These are phyloP conservation scores for Annulohypoxylon truncatum DNA, from an alignment of 2,329 filamentous ascomycete genomes.

Conservation along the genomic window DNA sequence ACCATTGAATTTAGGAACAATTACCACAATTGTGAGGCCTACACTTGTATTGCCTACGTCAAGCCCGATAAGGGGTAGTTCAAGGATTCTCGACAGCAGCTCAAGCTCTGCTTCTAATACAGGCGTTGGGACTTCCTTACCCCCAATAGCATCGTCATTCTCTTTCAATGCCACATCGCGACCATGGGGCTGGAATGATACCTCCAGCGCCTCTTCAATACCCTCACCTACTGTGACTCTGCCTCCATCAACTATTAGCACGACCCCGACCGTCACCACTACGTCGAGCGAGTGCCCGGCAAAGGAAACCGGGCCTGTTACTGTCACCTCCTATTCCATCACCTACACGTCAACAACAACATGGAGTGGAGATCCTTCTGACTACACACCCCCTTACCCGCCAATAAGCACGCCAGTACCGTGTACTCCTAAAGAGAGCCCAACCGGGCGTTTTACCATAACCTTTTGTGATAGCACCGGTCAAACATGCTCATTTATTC, in stretches of 20 bases:
- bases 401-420: slow-evolving; percentile 55
- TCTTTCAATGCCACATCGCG: slow-evolving; percentile 30
- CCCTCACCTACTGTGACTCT: slow-evolving; percentile 13
- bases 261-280: slow-evolving; percentile 17
- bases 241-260: slow-evolving; percentile 15
- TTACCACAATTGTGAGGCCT: slow-evolving; percentile 40
- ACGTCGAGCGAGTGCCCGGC: slow-evolving; percentile 40
- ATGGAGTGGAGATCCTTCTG: slow-evolving; percentile 57
- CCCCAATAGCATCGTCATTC: slow-evolving; percentile 21
- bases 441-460: slow-evolving; percentile 46
- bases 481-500: slow-evolving; percentile 50
- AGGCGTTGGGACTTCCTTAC: not conserved
- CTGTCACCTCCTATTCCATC: slow-evolving; percentile 57
- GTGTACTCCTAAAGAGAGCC: slow-evolving; percentile 49
- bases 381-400: slow-evolving; percentile 61
- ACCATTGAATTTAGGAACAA: slow-evolving; percentile 36
- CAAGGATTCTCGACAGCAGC: slow-evolving; percentile 10
- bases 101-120: slow-evolving; percentile 10
- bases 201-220: slow-evolving; percentile 20
- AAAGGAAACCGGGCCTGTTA: slow-evolving; percentile 48
- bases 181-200: slow-evolving; percentile 39
- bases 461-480: slow-evolving; percentile 49
- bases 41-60: slow-evolving; percentile 34
- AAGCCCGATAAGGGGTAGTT: slow-evolving; percentile 17
- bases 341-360: slow-evolving; percentile 64